Percentiles rank a stretch among this genome's conserved stretches.
Conservation (phyloP, 495 filamentous ascomycete genomes). For the Hypoxylon perforatum region DNA sequence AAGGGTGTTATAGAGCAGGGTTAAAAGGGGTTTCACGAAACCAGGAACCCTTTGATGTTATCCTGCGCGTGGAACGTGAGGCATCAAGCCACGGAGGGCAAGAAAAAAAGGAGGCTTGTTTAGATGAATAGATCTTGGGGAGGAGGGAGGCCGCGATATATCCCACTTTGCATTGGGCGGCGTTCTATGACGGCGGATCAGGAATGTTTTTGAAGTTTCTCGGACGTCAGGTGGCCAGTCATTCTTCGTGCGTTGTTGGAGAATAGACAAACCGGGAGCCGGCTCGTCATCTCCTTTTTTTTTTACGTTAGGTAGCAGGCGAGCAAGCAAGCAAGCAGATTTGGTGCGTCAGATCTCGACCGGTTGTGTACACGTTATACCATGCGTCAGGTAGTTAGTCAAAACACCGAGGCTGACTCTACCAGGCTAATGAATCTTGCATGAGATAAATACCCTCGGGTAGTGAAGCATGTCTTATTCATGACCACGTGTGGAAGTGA, state of each 20-base stretch:
- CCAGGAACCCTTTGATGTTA: background rate
- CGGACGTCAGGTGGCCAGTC: background rate
- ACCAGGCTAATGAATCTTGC: no score
- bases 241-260: background rate
- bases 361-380: no score
- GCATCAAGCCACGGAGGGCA: background rate
- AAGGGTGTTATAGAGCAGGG: background rate
- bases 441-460: no score
- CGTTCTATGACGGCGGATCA: conserved; percentile 26
- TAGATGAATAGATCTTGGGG: conserved; percentile 34
- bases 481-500: no score
- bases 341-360: conserved; percentile 6
- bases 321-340: background rate
- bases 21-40: background rate
- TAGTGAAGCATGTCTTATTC: no score
- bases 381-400: no score
- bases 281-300: background rate
- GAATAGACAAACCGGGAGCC: background rate
- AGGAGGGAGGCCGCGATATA: conserved; percentile 32
- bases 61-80: background rate
- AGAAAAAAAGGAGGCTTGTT: conserved; percentile 5
- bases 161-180: conserved; percentile 41
- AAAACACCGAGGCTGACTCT: no score
- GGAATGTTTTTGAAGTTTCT: background rate
- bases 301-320: background rate